Evolutionary conservation across 2,329 filamentous ascomycete genomes (phyloP), one percentile per base, ranked within the genome.

Genomic region (Fonsecaea pugnacius): DNA sequence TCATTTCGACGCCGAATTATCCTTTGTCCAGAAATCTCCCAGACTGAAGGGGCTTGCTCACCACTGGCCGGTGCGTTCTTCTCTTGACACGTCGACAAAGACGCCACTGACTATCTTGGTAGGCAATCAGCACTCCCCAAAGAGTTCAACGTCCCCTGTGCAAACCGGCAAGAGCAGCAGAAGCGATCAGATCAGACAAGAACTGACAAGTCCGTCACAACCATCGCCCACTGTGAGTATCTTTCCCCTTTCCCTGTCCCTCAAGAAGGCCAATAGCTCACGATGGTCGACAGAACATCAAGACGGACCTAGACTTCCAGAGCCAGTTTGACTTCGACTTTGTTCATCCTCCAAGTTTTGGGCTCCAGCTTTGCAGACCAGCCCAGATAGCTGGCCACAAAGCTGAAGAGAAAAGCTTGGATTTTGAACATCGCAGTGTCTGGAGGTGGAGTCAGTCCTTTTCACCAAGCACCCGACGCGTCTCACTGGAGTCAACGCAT

Each of bases 401-500:
- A 33, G 32, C 9, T 18, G 7, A 53, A 12, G 24, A 32, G 1
- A 16, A 43, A 21, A 14, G 5, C 33, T n/a, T 60, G 30, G 38
- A 46, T n/a, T 27, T 8, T n/a, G 32, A 21, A 18, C 27, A 35
- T 14, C 18, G 36, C 55, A 24, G 40, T 21, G 35, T 14, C 14
- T 35, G 38, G 30, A 35, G 57, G 3, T 30, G 46, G 46, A 40
- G 38, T n/a, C 50, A 60, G 14, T 64, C 61, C 8, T 16, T 62
- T 16, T 58, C 53, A 14, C 16, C 54, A 35, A 55, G 53, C 40
- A 10, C 56, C 40, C 48, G 18, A 36, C 33, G 53, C n/a, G 27
- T 50, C 16, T 62, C 61, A 4, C 16, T 61, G 10, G 56, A 48
- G 16, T 65, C 66, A 18, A 65, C 18, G 38, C 60, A 67, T 48